These are phyloP conservation scores for Sophora flavescens DNA, from an alignment of 306 rosid species.

Conservation along the genomic window DNA sequence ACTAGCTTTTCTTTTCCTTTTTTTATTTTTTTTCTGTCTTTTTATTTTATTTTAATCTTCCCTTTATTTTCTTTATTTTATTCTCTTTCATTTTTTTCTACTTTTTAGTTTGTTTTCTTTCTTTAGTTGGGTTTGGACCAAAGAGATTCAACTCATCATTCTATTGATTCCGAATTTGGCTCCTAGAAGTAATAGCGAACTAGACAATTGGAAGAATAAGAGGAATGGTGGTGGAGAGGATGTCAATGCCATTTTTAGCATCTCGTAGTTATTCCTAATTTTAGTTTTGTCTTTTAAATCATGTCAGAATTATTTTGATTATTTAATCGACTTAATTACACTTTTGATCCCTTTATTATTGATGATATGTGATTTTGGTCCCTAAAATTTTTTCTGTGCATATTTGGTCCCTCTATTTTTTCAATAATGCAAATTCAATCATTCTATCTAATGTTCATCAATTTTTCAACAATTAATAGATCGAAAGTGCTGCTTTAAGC, in stretches of 20 bases:
- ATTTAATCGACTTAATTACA: no score
- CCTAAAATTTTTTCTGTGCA: no score
- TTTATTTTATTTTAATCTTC: not conserved
- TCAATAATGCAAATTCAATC: no score
- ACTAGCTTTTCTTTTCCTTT: conserved; percentile 51
- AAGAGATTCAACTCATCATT: conserved; percentile 60
- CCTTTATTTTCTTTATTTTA: conserved; percentile 30
- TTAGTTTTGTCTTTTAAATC: conserved; percentile 38
- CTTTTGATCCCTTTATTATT: no score
- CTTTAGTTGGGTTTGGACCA: conserved; percentile 53
- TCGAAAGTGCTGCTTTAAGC: no score
- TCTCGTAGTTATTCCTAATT: conserved; percentile 31
- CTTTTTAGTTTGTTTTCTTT: conserved; percentile 47
- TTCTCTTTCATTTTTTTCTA: not conserved
- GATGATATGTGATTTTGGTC: no score
- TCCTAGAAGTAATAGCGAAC: conserved; percentile 73
- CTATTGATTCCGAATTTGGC: conserved; percentile 70
- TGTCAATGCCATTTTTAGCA: conserved; percentile 64
- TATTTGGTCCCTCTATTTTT: no score
- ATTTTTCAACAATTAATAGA: no score
- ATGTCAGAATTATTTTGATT: not conserved
- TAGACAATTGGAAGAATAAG: conserved; percentile 71
- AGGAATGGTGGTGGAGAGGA: conserved; percentile 45
- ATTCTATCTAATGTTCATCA: no score
- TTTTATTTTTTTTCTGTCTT: conserved; percentile 37